Evolutionary conservation across 1,284 basidiomycete genomes (phyloP), one percentile per base, ranked within the genome.

Genomic region (Trichosporon inkin): DNA sequence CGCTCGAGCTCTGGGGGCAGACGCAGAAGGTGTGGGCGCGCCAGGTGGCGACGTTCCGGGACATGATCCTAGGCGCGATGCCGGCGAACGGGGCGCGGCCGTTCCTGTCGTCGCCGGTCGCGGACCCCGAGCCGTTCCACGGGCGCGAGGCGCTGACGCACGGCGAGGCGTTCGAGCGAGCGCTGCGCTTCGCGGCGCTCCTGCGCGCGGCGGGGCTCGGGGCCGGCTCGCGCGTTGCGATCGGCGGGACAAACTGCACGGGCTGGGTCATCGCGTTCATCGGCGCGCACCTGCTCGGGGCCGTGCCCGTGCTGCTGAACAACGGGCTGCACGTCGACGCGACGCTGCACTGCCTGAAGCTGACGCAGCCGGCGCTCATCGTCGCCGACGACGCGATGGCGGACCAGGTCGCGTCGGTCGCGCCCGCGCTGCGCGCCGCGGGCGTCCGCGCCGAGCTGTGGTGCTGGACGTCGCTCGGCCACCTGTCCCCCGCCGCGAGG

Each of bases 241-340:
- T 77, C 35, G 72, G 70, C 1, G 75, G 73, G 22, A 41, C 57
- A 10, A 77, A 77, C 63, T 66, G 60, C 40, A 61, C 70, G 6
- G 41, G 53, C 10, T 77, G 74, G 71, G 64, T 75, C 8, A 62
- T 72, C 1, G 53, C 68, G 2, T 77, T 68, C 51, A 57, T 71
- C 6, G 75, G 71, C n/a, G 62, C 55, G 0, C 74, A 74, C 49
- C 63, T 77, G 19, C 65, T 77, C 34, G 75, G 74, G 10, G 74
- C 65, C 8, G 66, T 75, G 10, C 61, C 70, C 0, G 70, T 75
- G 6, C 68, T 66, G 38, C 61, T 77, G n/a, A 77, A 11, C 17
- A 32, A 49, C 22, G 36, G 10, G 40, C 44, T 58, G 19, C 44
- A 57, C 53, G 56, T 54, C 34, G 58, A 63, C 14, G 37, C 53